phyloP scores from a whole-genome alignment of 345 rosid genomes.

The Anacardium occidentale region DNA sequence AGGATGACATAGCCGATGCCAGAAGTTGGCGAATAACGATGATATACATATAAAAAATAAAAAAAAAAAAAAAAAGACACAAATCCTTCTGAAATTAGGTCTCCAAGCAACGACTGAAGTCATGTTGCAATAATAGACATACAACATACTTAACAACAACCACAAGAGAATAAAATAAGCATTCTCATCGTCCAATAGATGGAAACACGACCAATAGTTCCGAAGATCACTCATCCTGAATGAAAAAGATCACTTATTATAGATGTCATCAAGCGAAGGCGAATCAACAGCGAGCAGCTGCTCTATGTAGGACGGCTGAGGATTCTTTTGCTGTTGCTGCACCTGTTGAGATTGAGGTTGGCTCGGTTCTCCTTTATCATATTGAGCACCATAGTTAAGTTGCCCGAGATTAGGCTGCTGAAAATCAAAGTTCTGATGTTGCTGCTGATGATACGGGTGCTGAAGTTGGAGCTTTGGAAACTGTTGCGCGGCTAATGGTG shows the following conservation, averaged over 20 bases:
- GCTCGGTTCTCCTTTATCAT: background rate
- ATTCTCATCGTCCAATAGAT: background rate
- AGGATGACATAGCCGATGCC: too few relatives aligned
- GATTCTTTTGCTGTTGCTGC: background rate
- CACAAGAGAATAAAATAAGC: background rate
- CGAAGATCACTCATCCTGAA: background rate
- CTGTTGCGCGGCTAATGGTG: background rate
- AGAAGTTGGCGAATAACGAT: too few relatives aligned
- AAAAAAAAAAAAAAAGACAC: too few relatives aligned
- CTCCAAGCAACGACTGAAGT: background rate
- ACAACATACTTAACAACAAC: background rate
- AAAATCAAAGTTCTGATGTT: background rate
- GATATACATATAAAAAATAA: too few relatives aligned
- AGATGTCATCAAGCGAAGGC: background rate
- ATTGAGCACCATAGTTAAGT: background rate
- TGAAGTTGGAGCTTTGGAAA: background rate
- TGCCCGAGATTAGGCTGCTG: background rate
- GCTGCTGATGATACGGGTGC: background rate
- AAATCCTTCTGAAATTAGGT: background rate
- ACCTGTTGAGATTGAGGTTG: background rate
- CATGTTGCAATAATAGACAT: background rate
- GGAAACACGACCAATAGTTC: too few relatives aligned
- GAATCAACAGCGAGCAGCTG: background rate
- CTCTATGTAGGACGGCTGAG: background rate
- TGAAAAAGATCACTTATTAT: background rate